Conservation (phyloP, 148 eudicot species). For the Oxyria digyna region DNA sequence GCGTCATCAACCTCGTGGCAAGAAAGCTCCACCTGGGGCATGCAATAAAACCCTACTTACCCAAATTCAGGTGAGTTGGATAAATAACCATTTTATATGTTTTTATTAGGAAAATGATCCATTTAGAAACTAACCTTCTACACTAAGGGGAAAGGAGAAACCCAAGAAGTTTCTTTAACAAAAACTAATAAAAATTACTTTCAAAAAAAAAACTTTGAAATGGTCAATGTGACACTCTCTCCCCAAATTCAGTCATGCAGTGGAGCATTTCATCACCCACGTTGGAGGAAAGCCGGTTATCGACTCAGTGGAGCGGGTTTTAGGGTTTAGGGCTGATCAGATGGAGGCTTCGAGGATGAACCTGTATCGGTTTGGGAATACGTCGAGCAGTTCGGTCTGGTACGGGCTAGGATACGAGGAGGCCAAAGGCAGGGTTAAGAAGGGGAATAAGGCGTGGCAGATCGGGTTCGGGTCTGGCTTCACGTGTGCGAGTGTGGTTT, state of each 20-base stretch:
- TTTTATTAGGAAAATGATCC: too few relatives aligned
- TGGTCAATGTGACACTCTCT: too few relatives aligned
- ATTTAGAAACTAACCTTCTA: too few relatives aligned
- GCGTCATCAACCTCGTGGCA: not conserved
- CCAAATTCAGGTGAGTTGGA: too few relatives aligned
- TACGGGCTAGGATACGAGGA: not conserved
- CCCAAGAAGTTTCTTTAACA: too few relatives aligned
- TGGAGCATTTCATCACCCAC: constrained; percentile 6
- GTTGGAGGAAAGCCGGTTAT: constrained; percentile 2
- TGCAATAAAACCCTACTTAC: not conserved
- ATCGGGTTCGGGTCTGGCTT: constrained; percentile 5
- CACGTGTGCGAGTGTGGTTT: constrained; percentile 4
- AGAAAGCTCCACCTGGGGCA: not conserved
- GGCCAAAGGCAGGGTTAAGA: constrained; percentile 6
- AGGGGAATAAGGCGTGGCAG: constrained; percentile 5
- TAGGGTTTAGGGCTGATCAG: not conserved
- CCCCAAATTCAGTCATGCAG: constrained; percentile 2
- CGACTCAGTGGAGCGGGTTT: not conserved
- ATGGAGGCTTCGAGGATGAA: constrained; percentile 6
- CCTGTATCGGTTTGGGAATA: not conserved
- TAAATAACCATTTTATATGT: too few relatives aligned
- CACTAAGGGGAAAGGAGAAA: too few relatives aligned
- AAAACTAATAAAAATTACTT: too few relatives aligned
- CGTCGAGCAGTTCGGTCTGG: not conserved
- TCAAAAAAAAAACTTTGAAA: too few relatives aligned